These are phyloP conservation scores for Magnolia changhungtana DNA, from an alignment of 164 flowering plant species.

Conservation along the genomic window DNA sequence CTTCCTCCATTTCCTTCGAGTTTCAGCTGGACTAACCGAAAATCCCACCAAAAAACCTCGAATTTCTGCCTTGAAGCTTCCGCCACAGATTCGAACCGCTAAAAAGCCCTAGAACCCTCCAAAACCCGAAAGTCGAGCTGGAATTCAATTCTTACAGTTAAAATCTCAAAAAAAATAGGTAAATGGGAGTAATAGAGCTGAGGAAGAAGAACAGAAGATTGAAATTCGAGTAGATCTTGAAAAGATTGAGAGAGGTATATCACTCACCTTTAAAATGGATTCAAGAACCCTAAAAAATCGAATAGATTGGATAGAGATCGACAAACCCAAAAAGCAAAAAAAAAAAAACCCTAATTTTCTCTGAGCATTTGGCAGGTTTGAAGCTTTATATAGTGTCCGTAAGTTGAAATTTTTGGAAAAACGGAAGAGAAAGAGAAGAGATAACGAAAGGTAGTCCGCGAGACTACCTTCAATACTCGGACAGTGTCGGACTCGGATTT, in stretches of 20 bases:
- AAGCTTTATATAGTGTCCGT: no score
- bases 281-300: conserved; percentile 3
- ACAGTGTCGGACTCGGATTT: no score
- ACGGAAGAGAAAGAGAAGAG: no score
- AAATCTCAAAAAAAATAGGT: background rate
- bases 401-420: no score
- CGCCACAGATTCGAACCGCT: no score
- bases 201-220: background rate
- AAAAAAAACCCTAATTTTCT: background rate
- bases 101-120: background rate
- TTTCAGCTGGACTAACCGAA: background rate
- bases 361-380: no score
- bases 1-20: background rate
- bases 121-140: background rate
- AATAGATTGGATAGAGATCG: background rate
- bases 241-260: background rate
- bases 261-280: background rate
- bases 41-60: background rate
- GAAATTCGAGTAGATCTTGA: background rate
- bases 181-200: background rate
- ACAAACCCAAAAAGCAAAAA: background rate
- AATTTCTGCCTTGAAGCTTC: background rate
- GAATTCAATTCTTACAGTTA: background rate
- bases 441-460: no score
- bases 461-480: no score